These are phyloP conservation scores for Basipetospora chlamydospora DNA, from an alignment of 2,329 filamentous ascomycete species.

Conservation along the genomic window DNA sequence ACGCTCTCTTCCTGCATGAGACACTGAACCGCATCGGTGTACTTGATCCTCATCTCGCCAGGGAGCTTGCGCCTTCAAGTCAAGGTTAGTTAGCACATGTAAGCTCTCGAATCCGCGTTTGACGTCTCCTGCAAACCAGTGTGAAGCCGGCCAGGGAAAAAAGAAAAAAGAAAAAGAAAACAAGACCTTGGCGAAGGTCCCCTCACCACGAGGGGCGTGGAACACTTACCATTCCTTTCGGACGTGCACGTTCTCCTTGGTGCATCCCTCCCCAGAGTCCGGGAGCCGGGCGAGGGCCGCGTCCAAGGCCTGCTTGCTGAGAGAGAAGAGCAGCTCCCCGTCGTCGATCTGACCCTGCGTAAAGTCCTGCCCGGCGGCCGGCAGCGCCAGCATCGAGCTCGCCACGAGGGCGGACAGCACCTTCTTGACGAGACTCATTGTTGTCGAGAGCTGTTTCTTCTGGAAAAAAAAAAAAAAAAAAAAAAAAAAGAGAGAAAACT, in stretches of 20 bases:
- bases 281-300: constrained; percentile 12
- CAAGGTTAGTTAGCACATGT: not conserved
- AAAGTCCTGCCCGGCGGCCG: not conserved
- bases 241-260: constrained; percentile 12
- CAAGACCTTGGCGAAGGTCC: no score
- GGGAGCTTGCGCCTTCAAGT: constrained; percentile 11
- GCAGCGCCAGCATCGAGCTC: not conserved
- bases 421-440: constrained; percentile 4
- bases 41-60: constrained; percentile 13
- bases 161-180: not conserved
- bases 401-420: constrained; percentile 3
- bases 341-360: constrained; percentile 13
- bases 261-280: constrained; percentile 12
- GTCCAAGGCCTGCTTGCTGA: constrained; percentile 13
- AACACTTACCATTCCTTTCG: constrained; percentile 13
- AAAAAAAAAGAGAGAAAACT: no score
- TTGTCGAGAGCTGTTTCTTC: no score
- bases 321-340: constrained; percentile 11
- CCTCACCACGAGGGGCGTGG: no score
- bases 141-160: no score
- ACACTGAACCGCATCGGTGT: constrained; percentile 14
- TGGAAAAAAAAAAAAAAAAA: no score
- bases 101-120: no score
- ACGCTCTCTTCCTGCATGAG: constrained; percentile 12
- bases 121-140: no score